Percentiles rank a stretch among this genome's conserved stretches.
Evolutionary conservation across 306 rosid species (phyloP).

Genomic region (Pyrus betulifolia): DNA sequence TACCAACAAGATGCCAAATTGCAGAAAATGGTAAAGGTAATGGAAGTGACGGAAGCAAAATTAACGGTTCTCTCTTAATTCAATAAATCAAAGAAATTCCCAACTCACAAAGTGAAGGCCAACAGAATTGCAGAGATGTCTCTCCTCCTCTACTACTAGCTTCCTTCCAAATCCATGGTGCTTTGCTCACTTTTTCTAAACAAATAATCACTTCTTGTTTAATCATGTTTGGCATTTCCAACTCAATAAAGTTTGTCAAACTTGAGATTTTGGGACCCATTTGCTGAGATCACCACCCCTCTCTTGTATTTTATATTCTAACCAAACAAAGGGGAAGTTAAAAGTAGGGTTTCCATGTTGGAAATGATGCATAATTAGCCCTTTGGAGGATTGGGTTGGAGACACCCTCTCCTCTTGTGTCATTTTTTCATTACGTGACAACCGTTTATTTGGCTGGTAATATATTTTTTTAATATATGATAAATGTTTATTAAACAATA

Average conservation of each 20-base stretch:
- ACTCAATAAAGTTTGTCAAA: slow-evolving; percentile 12
- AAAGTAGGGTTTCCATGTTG: background rate
- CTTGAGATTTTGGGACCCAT: slow-evolving; percentile 32
- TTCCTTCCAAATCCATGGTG: background rate
- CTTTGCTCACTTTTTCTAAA: slow-evolving; percentile 6
- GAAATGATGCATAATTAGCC: background rate
- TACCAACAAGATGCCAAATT: background rate
- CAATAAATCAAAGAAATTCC: background rate
- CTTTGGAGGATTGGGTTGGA: background rate
- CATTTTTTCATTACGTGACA: no score
- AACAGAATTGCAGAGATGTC: background rate
- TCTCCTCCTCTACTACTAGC: background rate
- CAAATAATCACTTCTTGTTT: background rate
- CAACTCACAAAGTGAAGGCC: background rate
- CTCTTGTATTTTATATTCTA: background rate
- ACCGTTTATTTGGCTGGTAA: no score
- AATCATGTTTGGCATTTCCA: slow-evolving; percentile 23
- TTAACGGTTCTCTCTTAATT: slow-evolving; percentile 24
- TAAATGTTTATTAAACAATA: no score
- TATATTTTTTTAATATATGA: no score
- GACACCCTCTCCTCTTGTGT: no score
- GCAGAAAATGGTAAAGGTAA: background rate
- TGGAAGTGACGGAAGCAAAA: slow-evolving; percentile 28
- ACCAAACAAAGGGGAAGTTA: background rate
- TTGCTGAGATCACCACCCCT: slow-evolving; percentile 32